Evolutionary conservation across 768 basidiomycete species (phyloP), one percentile per base, ranked within the genome.

Genomic region (Fistulinella prunicolor): DNA sequence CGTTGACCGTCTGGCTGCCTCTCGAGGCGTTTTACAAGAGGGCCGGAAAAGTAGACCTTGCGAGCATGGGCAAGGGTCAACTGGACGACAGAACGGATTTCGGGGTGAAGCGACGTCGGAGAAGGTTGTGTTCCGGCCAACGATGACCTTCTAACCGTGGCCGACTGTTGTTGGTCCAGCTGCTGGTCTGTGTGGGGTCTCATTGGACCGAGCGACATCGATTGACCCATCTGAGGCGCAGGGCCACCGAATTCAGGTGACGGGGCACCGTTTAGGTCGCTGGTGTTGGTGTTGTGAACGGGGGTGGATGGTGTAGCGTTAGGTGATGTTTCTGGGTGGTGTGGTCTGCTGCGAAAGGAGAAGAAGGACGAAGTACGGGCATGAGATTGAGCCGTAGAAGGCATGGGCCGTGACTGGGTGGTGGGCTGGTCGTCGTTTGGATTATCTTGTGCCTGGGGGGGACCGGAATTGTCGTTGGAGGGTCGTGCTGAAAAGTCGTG

Each of bases 41-140:
- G 88, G 9, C 90, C 90, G 5, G 89, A 91, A 69, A 85, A 90
- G 67, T 93, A 93, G 7, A 93, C 76, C 61, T 93, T 93, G 71
- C 85, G 87, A 0, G 85, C 81, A 60, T 92, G 90, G 12, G 86
- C 82, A 35, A 81, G 70, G 20, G 82, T 86, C 42, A 92, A 73
- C 46, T 79, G 78, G 23, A 92, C 84, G 45, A 89, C 79, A 3
- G 86, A 89, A 38, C 85, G 81, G 44, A 92, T 90, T 69, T 92
- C 89, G 8, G 86, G 83, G 64, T 92, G 89, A 16, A 90, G 70
- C 13, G 76, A 76, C 1, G 74, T 64, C 1, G 75, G 42, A n/a
- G 59, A 0, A 20, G 54, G 42, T 17, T 55, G 61, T 14, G 42
- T 49, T 6, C 29, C 53, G 1, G 51, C 42, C 6, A 57, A 42